Conservation (phyloP, 1,284 basidiomycete species). For the Sutorius eximius region DNA sequence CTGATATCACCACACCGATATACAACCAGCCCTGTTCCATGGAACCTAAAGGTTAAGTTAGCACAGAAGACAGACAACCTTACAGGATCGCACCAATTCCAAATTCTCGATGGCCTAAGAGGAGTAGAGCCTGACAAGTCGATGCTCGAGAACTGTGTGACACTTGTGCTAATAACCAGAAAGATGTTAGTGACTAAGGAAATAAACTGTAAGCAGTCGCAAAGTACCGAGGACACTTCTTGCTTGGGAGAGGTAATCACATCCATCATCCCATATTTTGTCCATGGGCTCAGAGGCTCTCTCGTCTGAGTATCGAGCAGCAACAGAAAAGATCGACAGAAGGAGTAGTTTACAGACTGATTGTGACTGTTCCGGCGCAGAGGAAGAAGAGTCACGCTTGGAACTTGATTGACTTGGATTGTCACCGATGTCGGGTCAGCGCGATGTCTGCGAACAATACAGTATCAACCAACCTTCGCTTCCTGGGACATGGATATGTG, state of each 20-base stretch:
- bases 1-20: slow-evolving; percentile 50
- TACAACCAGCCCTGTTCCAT: slow-evolving; percentile 86
- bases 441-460: neutral
- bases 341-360: slow-evolving; percentile 70
- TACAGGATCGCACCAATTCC: slow-evolving; percentile 56
- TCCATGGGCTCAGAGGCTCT: slow-evolving; percentile 47
- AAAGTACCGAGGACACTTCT: slow-evolving; percentile 60
- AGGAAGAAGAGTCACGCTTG: slow-evolving; percentile 19
- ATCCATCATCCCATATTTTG: slow-evolving; percentile 72
- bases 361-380: slow-evolving; percentile 53
- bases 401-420: slow-evolving; percentile 15
- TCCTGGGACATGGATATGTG: slow-evolving; percentile 31
- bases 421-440: slow-evolving; percentile 16
- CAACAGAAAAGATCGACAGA: slow-evolving; percentile 75
- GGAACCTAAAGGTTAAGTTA: slow-evolving; percentile 40
- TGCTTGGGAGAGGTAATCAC: slow-evolving; percentile 67
- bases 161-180: slow-evolving; percentile 50
- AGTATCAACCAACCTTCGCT: slow-evolving; percentile 29
- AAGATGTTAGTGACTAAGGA: slow-evolving; percentile 6
- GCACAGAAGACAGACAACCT: neutral
- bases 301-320: slow-evolving; percentile 66
- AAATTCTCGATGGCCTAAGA: slow-evolving; percentile 80
- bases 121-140: slow-evolving; percentile 74
- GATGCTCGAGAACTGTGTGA: slow-evolving; percentile 67
- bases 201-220: slow-evolving; percentile 14